Percentiles rank a stretch among this genome's conserved stretches.
Evolutionary conservation across 345 rosid species (phyloP).

Genomic region (Populus alba): DNA sequence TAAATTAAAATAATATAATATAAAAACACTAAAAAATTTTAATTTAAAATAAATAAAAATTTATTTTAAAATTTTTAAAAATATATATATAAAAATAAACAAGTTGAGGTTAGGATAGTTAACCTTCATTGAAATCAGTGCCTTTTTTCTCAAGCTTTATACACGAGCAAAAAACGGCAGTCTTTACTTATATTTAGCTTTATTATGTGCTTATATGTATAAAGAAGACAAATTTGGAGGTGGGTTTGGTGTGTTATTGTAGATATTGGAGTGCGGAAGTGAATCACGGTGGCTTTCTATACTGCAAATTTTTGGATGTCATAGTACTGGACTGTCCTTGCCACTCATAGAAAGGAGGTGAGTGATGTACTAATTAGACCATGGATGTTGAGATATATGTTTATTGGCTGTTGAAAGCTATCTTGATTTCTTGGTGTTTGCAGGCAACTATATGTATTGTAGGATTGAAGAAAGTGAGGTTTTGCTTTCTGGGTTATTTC

Average conservation of each 20-base stretch:
- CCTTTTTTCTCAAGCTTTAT: background rate
- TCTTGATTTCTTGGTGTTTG: too few relatives aligned
- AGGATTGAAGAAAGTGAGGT: too few relatives aligned
- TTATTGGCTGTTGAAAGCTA: background rate
- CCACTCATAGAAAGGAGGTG: constrained; percentile 16
- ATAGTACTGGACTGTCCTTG: constrained; percentile 13
- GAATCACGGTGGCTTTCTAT: constrained; percentile 34
- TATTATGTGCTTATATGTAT: background rate
- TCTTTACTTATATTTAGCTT: background rate
- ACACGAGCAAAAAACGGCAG: background rate
- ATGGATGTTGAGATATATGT: constrained; percentile 3
- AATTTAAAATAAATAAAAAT: too few relatives aligned
- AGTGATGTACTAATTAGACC: background rate
- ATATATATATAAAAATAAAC: too few relatives aligned
- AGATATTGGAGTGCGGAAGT: constrained; percentile 37
- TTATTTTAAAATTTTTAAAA: too few relatives aligned
- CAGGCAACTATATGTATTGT: too few relatives aligned
- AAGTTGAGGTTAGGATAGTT: too few relatives aligned
- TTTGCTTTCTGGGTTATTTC: too few relatives aligned
- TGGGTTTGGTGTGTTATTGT: constrained; percentile 25
- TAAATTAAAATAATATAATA: too few relatives aligned
- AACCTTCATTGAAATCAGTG: too few relatives aligned
- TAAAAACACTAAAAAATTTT: too few relatives aligned
- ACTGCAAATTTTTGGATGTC: constrained; percentile 13
- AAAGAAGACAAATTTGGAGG: constrained; percentile 26